A percentile compares a stretch with the other conserved stretches of the same genome.
These are phyloP conservation scores for Backusella macrospora DNA, from an alignment of 192 early-diverging fungal species.

Conservation along the genomic window DNA sequence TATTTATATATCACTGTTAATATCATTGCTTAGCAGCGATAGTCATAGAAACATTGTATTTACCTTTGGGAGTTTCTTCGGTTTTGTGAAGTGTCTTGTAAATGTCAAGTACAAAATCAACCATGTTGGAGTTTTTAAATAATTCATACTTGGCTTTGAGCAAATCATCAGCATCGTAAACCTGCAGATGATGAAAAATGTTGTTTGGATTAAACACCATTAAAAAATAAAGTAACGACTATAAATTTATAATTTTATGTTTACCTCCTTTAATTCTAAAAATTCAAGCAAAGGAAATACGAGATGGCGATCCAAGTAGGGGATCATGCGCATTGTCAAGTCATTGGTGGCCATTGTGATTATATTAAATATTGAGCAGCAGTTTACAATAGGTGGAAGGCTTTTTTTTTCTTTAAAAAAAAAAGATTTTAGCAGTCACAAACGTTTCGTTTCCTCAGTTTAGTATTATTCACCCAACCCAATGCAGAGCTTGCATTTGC, in stretches of 20 bases:
- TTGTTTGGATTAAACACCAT: background rate
- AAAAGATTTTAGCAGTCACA: background rate
- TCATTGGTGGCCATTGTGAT: constrained; percentile 62
- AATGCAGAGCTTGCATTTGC: background rate
- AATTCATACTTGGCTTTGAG: constrained; percentile 90
- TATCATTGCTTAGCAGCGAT: no score
- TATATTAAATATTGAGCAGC: background rate
- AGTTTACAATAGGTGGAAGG: background rate
- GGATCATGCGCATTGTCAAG: constrained; percentile 79
- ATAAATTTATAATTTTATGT: background rate
- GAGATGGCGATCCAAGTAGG: constrained; percentile 92
- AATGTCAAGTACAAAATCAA: constrained; percentile 86
- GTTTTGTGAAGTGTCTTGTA: constrained; percentile 80
- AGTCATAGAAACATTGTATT: background rate
- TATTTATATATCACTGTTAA: constrained; percentile 7
- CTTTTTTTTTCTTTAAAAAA: constrained; percentile 4
- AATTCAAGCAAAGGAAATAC: constrained; percentile 91
- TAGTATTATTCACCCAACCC: background rate
- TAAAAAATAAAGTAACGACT: background rate
- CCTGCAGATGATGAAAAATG: constrained; percentile 43
- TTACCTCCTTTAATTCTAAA: constrained; percentile 73
- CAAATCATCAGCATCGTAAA: constrained; percentile 79
- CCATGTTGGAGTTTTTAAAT: constrained; percentile 89
- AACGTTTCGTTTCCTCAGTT: background rate
- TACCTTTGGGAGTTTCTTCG: constrained; percentile 77